A percentile compares a stretch with the other conserved stretches of the same genome.
Conservation (phyloP, 2,329 filamentous ascomycete species). For the Juglanconis oblonga region DNA sequence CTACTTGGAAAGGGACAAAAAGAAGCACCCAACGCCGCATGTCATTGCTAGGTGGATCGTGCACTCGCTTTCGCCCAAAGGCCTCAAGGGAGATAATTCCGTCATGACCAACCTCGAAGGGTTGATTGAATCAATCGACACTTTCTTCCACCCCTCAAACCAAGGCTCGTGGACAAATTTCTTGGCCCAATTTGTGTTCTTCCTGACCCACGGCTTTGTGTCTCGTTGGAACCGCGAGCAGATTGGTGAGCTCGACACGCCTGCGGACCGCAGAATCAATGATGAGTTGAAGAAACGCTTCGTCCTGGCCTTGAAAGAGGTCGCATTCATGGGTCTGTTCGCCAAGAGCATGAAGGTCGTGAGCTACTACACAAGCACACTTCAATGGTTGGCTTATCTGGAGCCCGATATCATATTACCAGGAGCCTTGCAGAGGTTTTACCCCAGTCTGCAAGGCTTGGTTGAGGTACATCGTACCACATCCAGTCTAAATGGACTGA, state of each 20-base stretch:
- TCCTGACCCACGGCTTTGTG: constrained; percentile 92
- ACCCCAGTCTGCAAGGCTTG: constrained; percentile 91
- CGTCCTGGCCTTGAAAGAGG: constrained; percentile 83
- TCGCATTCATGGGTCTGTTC: constrained; percentile 97
- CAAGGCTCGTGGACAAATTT: constrained; percentile 88
- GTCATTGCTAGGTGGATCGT: constrained; percentile 91
- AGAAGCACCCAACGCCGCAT: constrained; percentile 89
- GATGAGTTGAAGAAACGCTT: constrained; percentile 83
- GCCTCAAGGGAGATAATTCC: constrained; percentile 73
- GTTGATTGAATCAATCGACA: constrained; percentile 91
- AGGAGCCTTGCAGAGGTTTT: constrained; percentile 91
- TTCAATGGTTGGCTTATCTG: constrained; percentile 85
- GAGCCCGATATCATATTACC: constrained; percentile 91
- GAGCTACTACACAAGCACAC: constrained; percentile 83
- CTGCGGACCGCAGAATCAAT: constrained; percentile 74
- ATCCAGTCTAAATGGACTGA: constrained; percentile 85
- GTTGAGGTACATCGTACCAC: constrained; percentile 97
- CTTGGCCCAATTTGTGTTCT: constrained; percentile 85
- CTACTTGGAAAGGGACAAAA: constrained; percentile 86
- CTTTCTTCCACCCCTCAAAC: constrained; percentile 98
- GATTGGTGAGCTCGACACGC: constrained; percentile 86
- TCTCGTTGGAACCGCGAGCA: constrained; percentile 96
- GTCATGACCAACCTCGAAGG: constrained; percentile 84
- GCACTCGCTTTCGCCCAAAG: constrained; percentile 85
- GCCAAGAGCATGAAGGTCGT: constrained; percentile 91